These are phyloP conservation scores for Chaetoscypha palmicola DNA, from an alignment of 2,329 filamentous ascomycete species.

Conservation along the genomic window DNA sequence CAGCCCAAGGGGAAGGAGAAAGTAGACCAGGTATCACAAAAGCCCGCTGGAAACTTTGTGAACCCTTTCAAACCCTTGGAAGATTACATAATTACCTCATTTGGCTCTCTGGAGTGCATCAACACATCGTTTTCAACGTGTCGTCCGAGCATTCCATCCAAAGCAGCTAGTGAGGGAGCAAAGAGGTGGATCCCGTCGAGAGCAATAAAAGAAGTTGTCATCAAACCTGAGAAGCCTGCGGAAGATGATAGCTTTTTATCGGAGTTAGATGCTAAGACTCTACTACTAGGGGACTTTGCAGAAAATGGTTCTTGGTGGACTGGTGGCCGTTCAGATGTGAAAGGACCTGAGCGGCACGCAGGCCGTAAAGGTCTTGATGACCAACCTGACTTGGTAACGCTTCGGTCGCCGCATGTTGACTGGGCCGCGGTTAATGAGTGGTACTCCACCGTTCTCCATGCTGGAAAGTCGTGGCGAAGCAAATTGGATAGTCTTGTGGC, in stretches of 20 bases:
- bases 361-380: conserved; percentile 23
- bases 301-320: conserved; percentile 84
- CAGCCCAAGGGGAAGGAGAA: conserved; percentile 5
- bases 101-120: conserved; percentile 63
- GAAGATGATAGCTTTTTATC: conserved; percentile 34
- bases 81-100: conserved; percentile 65
- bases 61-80: conserved; percentile 69
- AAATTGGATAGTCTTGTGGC: conserved; percentile 49
- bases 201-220: neutral
- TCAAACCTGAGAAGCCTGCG: conserved; percentile 26
- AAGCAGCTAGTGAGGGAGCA: conserved; percentile 25
- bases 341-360: conserved; percentile 30
- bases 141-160: conserved; percentile 33
- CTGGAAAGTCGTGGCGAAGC: conserved; percentile 59
- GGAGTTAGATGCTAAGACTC: conserved; percentile 66
- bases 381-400: conserved; percentile 38
- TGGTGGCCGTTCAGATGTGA: conserved; percentile 43
- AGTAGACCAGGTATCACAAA: conserved; percentile 31
- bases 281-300: conserved; percentile 67
- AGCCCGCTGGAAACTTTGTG: conserved; percentile 35
- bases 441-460: conserved; percentile 64
- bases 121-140: conserved; percentile 66
- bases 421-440: conserved; percentile 67
- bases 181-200: conserved; percentile 20
- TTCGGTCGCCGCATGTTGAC: conserved; percentile 62